A percentile compares a stretch with the other conserved stretches of the same genome.
phyloP scores from a whole-genome alignment of 345 rosid genomes.

The Combretum micranthum region DNA sequence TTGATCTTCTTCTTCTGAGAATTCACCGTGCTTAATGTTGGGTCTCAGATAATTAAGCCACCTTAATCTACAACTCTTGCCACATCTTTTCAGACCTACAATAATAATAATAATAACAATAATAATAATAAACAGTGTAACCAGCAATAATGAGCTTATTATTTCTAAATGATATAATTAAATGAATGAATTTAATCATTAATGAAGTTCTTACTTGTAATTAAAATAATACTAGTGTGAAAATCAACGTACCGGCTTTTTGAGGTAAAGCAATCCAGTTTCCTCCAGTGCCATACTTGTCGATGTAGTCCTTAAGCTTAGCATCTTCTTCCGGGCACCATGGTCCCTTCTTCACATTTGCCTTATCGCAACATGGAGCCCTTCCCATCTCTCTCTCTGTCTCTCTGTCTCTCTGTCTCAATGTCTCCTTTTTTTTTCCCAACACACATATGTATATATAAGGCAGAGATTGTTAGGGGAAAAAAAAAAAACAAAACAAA shows the following conservation, averaged over 20 bases:
- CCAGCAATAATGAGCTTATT: too few species aligned
- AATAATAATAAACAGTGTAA: background rate
- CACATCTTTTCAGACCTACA: constrained; percentile 80
- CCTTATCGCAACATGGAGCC: constrained; percentile 97
- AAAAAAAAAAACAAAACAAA: background rate
- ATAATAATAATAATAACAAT: background rate
- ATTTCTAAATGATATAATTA: too few species aligned
- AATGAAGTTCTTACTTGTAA: too few species aligned
- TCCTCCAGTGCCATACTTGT: constrained; percentile 80
- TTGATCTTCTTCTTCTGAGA: constrained; percentile 78
- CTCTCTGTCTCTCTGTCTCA: constrained; percentile 9
- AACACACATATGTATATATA: background rate
- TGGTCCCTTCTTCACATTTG: constrained; percentile 93
- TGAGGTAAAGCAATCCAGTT: constrained; percentile 94
- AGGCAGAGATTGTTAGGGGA: background rate
- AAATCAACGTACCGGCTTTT: constrained; percentile 60
- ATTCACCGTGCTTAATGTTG: constrained; percentile 88
- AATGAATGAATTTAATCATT: too few species aligned
- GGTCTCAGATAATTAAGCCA: constrained; percentile 98
- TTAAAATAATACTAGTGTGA: background rate
- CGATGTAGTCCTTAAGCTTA: constrained; percentile 76
- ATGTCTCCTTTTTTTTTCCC: background rate
- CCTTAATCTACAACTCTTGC: constrained; percentile 92
- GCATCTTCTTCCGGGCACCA: constrained; percentile 97
- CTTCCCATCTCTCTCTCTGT: constrained; percentile 61